These are phyloP conservation scores for Beauveria brongniartii DNA, from an alignment of 2,329 filamentous ascomycete species.

Conservation along the genomic window DNA sequence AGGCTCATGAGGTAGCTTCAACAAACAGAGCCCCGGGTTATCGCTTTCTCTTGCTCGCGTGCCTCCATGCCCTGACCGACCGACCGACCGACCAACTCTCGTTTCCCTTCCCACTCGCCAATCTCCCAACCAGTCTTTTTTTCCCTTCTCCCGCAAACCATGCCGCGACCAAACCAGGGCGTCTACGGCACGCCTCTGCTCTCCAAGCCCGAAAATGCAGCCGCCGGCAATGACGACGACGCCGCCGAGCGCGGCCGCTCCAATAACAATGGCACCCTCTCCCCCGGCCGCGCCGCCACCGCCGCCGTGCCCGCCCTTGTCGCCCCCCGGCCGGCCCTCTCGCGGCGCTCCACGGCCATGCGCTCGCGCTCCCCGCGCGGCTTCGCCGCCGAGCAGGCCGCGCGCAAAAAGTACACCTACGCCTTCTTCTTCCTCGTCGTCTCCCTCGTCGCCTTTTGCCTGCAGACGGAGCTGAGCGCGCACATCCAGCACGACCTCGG, in stretches of 20 bases:
- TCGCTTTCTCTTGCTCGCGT: not conserved
- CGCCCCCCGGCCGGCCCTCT: slow-evolving; percentile 21
- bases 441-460: slow-evolving; percentile 78
- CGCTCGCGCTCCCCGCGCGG: slow-evolving; percentile 66
- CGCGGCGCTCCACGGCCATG: slow-evolving; percentile 52
- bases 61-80: not conserved
- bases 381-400: slow-evolving; percentile 33
- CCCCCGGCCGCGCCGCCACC: slow-evolving; percentile 20
- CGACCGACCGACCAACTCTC: not conserved
- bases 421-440: slow-evolving; percentile 76
- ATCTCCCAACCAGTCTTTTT: too few relatives aligned
- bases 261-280: slow-evolving; percentile 17
- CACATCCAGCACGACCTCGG: slow-evolving; percentile 88
- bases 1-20: not conserved
- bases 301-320: slow-evolving; percentile 19
- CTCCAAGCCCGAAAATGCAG: slow-evolving; percentile 23
- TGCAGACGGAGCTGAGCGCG: slow-evolving; percentile 92
- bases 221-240: slow-evolving; percentile 13
- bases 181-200: slow-evolving; percentile 36
- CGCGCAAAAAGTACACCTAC: slow-evolving; percentile 76
- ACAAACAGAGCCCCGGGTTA: not conserved
- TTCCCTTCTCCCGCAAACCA: slow-evolving; percentile 16
- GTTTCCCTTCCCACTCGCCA: not conserved
- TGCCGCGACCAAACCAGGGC: slow-evolving; percentile 38
- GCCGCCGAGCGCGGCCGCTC: slow-evolving; percentile 20